phyloP scores from a whole-genome alignment of 441 rosid species.

The Heliophila coronopifolia region DNA sequence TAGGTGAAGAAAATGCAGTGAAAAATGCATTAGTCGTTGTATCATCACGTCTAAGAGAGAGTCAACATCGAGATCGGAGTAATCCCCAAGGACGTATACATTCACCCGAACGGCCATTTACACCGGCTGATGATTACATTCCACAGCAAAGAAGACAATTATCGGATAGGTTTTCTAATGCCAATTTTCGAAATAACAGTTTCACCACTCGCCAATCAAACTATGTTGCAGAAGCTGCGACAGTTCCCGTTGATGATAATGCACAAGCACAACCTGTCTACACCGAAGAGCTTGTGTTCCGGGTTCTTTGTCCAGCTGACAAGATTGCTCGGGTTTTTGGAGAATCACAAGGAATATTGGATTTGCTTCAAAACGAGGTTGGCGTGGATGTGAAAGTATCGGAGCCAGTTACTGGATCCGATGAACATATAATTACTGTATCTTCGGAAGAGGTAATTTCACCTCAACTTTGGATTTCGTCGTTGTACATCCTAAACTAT shows the following conservation, averaged over 20 bases:
- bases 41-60: conserved; percentile 83
- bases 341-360: conserved; percentile 65
- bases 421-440: conserved; percentile 73
- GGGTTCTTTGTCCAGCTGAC: conserved; percentile 77
- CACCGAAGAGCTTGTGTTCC: conserved; percentile 74
- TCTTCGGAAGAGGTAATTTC: conserved; percentile 97
- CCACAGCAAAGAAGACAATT: conserved; percentile 55
- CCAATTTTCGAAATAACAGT: conserved; percentile 43
- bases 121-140: conserved; percentile 70
- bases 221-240: conserved; percentile 40
- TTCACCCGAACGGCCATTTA: conserved; percentile 60
- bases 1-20: conserved; percentile 68
- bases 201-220: conserved; percentile 51
- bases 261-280: conserved; percentile 47
- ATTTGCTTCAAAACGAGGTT: conserved; percentile 76
- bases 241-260: conserved; percentile 41
- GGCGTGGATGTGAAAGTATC: conserved; percentile 80
- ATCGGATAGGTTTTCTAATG: conserved; percentile 42
- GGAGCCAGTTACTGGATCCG: conserved; percentile 74
- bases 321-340: conserved; percentile 67
- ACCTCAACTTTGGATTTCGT: too few relatives aligned
- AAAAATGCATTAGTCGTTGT: conserved; percentile 70
- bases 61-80: conserved; percentile 91
- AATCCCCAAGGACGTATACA: conserved; percentile 64
- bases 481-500: too few relatives aligned